Base-by-base conservation (phyloP, 306 rosid genomes). In the Adenanthera pavonina region DNA sequence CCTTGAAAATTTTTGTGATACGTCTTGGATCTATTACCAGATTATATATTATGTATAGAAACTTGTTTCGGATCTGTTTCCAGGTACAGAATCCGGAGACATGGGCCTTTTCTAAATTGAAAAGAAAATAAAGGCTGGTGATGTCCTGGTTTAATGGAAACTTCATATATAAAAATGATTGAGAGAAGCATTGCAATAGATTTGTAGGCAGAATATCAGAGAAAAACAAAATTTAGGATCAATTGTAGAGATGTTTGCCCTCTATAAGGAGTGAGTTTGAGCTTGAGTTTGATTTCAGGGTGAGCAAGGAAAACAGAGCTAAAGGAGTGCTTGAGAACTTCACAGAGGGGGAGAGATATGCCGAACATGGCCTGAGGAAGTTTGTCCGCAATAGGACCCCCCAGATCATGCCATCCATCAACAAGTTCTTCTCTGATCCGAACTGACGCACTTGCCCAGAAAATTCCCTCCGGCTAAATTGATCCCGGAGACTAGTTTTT, bases 241-340 rank as follows among this genome's bases (percentile, higher is more conserved):
- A 14, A 17, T 53, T 3, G 47, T 38, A 5, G n/a, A 36, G 67
- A 56, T 35, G 5, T 5, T 43, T 68, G 78, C 15, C 30, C 16
- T 38, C 0, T 71, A 13, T 66, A n/a, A 67, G 73, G 33, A 6
- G 41, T 78, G 79, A 67, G 77, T 40, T 3, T 80, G 6, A 52
- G 79, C 77, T 53, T 75, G 77, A 61, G 70, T 46, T 3, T 82
- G 54, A 3, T 80, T 56, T 73, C 81, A 92, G 99, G 97, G 97
- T 93, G 76, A 84, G 76, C 68, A 95, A 93, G 61, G 86, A 93
- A 86, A 88, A 92, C 49, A 92, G 98, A 89, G 71, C 90, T 48
- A 98, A 98, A 83, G 99, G 99, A 83, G 60, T 95, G 84, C 94
- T 93, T 72, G 99, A 93, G 9, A 95, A 95, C 87, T 85, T 79